Evolutionary conservation across 805 yeast species (phyloP), one percentile per base, ranked within the genome.

Genomic region (Wickerhamomyces strasburgensis): DNA sequence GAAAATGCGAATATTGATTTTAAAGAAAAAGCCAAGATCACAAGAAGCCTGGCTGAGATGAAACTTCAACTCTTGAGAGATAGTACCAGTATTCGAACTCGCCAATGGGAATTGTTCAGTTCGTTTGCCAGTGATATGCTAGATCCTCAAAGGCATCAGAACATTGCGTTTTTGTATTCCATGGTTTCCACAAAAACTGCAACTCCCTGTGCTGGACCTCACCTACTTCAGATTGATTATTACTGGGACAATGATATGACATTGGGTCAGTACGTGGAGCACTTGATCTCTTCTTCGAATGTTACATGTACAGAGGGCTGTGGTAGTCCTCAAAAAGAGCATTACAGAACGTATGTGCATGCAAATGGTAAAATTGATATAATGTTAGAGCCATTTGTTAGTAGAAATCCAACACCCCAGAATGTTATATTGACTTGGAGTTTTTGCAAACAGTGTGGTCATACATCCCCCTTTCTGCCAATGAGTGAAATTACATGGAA

Each of bases 201-300:
- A 0, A 87, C 95, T 0, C 97, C 97, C 0, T 93, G 98, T 52
- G 67, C 79, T 28, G 98, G 98, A 0, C 98, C 99, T 0, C 86
- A 78, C 38, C 67, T 78, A n/a, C 78, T 85, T 24, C 76, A 80
- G 2, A 80, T 89, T 33, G 96, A 89, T 43, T 94, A 72, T 53
- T 93, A 90, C 56, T 78, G 95, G 66, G 96, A 87, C 33, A 84
- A 81, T 40, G 98, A 94, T 57, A 81, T 84, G 54, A 80, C 95
- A 8, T 61, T 94, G 29, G 98, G 98, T 1, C 85, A 84, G 50
- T 87, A 80, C 48, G 76, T 93, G 29, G 97, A 94, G 52, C 84
- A 81, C 37, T 68, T 80, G 27, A 80, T 87, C 40, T 64, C 73
- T 5, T 80, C 84, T n/a, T 78, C 86, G 1, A 62, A 69, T 17